Evolutionary conservation across 2,329 filamentous ascomycete genomes (phyloP), one percentile per base, ranked within the genome.

Genomic region (Anthostomella pinea): DNA sequence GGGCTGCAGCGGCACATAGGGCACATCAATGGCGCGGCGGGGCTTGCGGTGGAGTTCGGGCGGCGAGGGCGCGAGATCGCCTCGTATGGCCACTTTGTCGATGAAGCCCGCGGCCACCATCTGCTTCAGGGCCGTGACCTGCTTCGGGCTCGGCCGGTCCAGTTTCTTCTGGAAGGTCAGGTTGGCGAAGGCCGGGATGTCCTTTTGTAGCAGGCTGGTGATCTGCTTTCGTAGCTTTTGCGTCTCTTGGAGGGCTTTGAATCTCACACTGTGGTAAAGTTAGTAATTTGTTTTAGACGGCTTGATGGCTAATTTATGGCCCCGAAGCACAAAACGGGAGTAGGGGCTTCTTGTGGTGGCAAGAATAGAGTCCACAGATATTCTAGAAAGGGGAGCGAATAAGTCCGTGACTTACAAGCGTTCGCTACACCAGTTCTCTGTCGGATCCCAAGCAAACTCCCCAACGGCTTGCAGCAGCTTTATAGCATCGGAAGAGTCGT

Each of bases 41-140:
- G 90, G 87, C 44, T 85, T 87, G 13, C 83, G 73, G 29, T 71
- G 65, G 35, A 75, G 65, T 43, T 83, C 80, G 1, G 83, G 81
- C 1, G 87, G 85, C 9, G 73, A 75, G 1, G 88, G 87, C 0
- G 87, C 75, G n/a, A 88, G 70, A 61, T 98, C 91, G 4, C 87
- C 87, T 42, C 93, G 86, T 51, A 97, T 89, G 29, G 93, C 93
- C 25, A 98, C 77, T 51, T 96, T 86, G 63, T 98, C 93, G 54
- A 97, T 81, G 66, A 96, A 97, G 1, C 91, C 93, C 0, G 88
- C 85, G 0, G 91, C 87, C 15, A 87, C 81, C 66, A 97, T 94
- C 58, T 96, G 87, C 61, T 94, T 95, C 18, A 98, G 70, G 1
- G 87, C 81, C 30, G 82, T 81, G 18, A 94, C 69, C 56, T 89